Conservation (phyloP, 2,329 filamentous ascomycete genomes). For the Dothistroma pini region DNA sequence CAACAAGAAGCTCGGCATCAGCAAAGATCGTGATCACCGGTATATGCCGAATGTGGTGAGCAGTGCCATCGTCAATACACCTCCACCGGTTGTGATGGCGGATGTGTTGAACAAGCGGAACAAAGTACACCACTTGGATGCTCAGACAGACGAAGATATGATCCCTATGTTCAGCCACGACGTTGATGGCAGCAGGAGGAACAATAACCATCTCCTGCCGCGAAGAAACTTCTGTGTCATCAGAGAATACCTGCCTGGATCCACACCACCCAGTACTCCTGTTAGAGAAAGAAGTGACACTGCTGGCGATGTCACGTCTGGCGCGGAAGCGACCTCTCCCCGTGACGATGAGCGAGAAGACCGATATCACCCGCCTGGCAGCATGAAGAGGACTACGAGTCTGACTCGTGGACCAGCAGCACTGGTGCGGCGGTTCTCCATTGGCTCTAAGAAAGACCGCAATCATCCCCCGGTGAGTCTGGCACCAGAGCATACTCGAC, state of each 20-base stretch:
- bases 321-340: conserved; percentile 5
- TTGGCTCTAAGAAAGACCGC: conserved; percentile 27
- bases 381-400: conserved; percentile 34
- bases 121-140: conserved; percentile 63
- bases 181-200: conserved; percentile 82
- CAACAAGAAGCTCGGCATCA: conserved; percentile 69
- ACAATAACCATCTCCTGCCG: conserved; percentile 85
- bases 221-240: conserved; percentile 97
- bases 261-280: conserved; percentile 68
- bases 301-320: conserved; percentile 14
- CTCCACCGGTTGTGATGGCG: conserved; percentile 80
- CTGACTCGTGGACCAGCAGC: conserved; percentile 37
- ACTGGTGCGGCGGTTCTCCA: conserved; percentile 42
- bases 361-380: conserved; percentile 30
- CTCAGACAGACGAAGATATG: conserved; percentile 88
- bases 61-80: conserved; percentile 89
- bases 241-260: conserved; percentile 73
- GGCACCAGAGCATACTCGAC: conserved; percentile 19
- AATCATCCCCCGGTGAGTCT: conserved; percentile 11
- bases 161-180: conserved; percentile 88
- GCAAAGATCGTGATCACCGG: conserved; percentile 87
- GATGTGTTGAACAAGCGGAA: conserved; percentile 93
- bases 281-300: conserved; percentile 31
- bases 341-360: conserved; percentile 11
- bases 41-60: conserved; percentile 97